Evolutionary conservation across 805 yeast species (phyloP).

Genomic region (Jamesozyma hellenica): DNA sequence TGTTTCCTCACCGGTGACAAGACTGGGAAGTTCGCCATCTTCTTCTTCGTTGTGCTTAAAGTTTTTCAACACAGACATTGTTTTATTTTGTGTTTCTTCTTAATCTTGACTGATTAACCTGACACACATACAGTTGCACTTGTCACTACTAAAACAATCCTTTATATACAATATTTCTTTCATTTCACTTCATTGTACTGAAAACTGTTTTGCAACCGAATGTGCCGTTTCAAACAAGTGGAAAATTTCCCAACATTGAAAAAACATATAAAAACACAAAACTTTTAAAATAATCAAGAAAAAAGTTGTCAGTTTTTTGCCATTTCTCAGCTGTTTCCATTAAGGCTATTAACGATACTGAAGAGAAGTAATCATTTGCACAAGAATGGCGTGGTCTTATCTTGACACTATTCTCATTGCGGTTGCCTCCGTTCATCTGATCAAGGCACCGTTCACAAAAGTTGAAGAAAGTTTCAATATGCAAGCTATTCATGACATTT

Average conservation of each 20-base stretch:
- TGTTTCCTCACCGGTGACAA: slow-evolving; percentile 23
- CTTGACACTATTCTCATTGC: slow-evolving; percentile 33
- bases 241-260: too few species aligned
- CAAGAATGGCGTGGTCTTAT: slow-evolving; percentile 20
- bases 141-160: too few species aligned
- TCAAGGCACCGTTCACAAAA: slow-evolving; percentile 71
- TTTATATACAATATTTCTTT: not conserved
- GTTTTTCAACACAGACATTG: slow-evolving; percentile 27
- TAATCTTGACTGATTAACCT: too few species aligned
- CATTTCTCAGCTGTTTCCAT: too few species aligned
- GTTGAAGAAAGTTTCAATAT: slow-evolving; percentile 90
- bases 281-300: too few species aligned
- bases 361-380: too few species aligned
- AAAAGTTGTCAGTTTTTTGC: too few species aligned
- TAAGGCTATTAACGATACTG: too few species aligned
- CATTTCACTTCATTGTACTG: not conserved
- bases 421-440: slow-evolving; percentile 40
- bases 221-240: not conserved
- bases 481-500: slow-evolving; percentile 79
- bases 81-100: too few species aligned
- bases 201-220: not conserved
- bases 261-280: too few species aligned
- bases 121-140: too few species aligned
- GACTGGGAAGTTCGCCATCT: slow-evolving; percentile 27
- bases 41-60: slow-evolving; percentile 23